Base-by-base conservation (phyloP, 2,329 filamentous ascomycete genomes). In the Paracoccidioides brasiliensis region DNA sequence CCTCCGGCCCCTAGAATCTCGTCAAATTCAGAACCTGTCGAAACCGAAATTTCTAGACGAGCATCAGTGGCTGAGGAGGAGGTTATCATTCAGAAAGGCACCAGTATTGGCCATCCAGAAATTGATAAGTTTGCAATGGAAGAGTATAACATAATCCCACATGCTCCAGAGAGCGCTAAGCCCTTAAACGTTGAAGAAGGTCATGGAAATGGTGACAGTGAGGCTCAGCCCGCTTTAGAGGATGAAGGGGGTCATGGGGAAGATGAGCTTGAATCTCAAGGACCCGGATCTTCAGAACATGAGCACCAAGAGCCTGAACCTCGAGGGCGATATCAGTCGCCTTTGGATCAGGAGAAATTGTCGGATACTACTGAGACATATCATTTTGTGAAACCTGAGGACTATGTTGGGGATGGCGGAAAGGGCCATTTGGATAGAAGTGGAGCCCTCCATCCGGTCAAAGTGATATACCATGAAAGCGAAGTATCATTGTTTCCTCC, bases 401-500 rank as follows among this genome's bases (percentile, higher is more conserved):
- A 63, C 9, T 35, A 49, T 12, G 46, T 58, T 4, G 55, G 55
- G 30, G 28, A 56, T 30, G 51, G 58, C 51, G 53, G 59, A 52
- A 37, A 33, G 28, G 56, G 60, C 33, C n/a, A 45, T 52, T 22
- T 22, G 40, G 9, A 56, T 58, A 42, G 42, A 41, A 37, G 41
- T 32, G 43, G 61, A 38, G 55, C 59, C 37, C 38, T 74, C 12
- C 68, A 79, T 65, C 73, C 76, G 49, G 73, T 82, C 15, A 74
- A 74, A 43, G 73, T 84, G 15, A 64, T 75, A n/a, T 84, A 82
- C 62, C 73, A 77, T 57, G 76, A 75, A 12, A 72, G 71, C 52
- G 76, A 80, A 55, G 80, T 82, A 58, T 78, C 76, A 12, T 66
- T 84, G 6, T 84, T 84, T 62, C 79, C 80, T 40, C 79, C 78